A percentile compares a stretch with the other conserved stretches of the same genome.
Conservation (phyloP, 306 rosid genomes). For the Astragalus glycyphyllos region DNA sequence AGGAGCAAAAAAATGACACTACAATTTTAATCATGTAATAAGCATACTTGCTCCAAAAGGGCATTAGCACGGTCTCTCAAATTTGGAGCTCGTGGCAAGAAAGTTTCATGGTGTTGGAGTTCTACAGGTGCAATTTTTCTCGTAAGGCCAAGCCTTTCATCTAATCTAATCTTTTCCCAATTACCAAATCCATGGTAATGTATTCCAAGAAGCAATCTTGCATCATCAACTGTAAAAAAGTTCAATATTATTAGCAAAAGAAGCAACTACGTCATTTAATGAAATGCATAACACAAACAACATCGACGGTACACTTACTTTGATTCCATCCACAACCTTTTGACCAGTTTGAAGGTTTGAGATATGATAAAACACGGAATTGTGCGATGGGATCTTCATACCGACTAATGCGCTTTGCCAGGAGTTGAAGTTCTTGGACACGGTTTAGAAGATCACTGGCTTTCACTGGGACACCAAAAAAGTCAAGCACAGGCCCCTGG, state of each 20-base stretch:
- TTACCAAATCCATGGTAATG: constrained; percentile 94
- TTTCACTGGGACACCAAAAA: constrained; percentile 94
- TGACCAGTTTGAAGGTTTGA: constrained; percentile 98
- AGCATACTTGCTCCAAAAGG: constrained; percentile 87
- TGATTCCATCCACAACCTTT: constrained; percentile 99
- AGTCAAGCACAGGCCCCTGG: constrained; percentile 97
- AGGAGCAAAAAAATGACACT: not conserved
- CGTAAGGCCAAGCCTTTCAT: constrained; percentile 87
- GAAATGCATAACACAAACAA: constrained; percentile 31
- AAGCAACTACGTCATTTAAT: constrained; percentile 15
- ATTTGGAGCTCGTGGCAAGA: constrained; percentile 98
- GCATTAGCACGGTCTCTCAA: constrained; percentile 98
- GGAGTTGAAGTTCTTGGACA: constrained; percentile 89
- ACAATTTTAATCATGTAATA: constrained; percentile 33
- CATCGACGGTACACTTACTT: constrained; percentile 66
- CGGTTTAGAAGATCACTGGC: constrained; percentile 88
- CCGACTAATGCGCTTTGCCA: constrained; percentile 90
- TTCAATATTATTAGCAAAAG: constrained; percentile 38
- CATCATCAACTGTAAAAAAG: constrained; percentile 86
- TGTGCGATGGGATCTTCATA: constrained; percentile 94
- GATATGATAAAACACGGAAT: constrained; percentile 80
- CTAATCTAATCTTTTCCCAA: constrained; percentile 96
- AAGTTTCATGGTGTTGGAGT: constrained; percentile 98
- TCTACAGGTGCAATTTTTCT: constrained; percentile 99
- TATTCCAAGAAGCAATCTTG: constrained; percentile 95